Conservation (phyloP, 768 basidiomycete species). For the Lactarius hatsudake region DNA sequence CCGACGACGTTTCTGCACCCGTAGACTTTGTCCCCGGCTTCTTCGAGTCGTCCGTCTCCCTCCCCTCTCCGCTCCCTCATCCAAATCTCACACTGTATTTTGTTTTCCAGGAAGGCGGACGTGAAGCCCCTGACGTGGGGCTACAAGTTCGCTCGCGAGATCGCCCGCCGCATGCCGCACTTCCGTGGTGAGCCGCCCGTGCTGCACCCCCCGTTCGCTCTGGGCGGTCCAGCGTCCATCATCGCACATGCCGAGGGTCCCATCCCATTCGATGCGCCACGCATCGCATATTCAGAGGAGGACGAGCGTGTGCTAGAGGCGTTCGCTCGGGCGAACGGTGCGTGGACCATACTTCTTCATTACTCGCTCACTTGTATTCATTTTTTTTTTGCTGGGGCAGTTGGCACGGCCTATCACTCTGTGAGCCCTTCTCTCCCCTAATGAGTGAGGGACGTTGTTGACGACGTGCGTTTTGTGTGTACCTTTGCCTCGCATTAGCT, state of each 20-base stretch:
- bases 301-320: conserved; percentile 34
- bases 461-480: not conserved
- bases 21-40: conserved; percentile 31
- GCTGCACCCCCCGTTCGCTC: conserved; percentile 34
- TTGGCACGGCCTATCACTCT: conserved; percentile 15
- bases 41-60: conserved; percentile 26
- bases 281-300: conserved; percentile 26
- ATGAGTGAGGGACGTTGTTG: not conserved
- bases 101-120: too few species aligned
- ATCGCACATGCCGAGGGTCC: conserved; percentile 24
- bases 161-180: conserved; percentile 48
- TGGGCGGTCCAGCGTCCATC: conserved; percentile 31
- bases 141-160: conserved; percentile 55
- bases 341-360: not conserved
- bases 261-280: conserved; percentile 29
- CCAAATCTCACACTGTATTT: too few species aligned
- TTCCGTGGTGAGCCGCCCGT: conserved; percentile 36
- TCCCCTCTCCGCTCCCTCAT: too few species aligned
- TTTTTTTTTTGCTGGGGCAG: not conserved
- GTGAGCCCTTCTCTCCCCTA: conserved; percentile 3
- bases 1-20: conserved; percentile 27
- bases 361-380: not conserved
- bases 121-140: conserved; percentile 42
- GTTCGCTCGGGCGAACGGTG: conserved; percentile 28
- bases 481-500: conserved; percentile 37